Evolutionary conservation across 2,329 filamentous ascomycete species (phyloP).

Genomic region (Fulvia fulva): DNA sequence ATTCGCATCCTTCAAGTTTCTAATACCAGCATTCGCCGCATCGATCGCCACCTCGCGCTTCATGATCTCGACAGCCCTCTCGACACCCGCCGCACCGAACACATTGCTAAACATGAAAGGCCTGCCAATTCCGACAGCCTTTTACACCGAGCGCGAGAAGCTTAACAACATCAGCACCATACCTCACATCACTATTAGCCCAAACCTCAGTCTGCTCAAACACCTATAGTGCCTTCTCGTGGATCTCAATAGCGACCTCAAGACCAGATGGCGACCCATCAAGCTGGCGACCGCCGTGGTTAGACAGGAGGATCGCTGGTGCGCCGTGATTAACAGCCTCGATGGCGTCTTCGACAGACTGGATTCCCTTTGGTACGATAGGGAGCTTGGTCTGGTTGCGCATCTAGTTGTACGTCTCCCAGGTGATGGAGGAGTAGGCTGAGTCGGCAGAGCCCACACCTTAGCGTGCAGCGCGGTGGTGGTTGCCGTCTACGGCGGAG

Average conservation of each 20-base stretch:
- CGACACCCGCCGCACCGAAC: constrained; percentile 60
- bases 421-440: too few species aligned
- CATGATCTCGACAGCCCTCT: constrained; percentile 45
- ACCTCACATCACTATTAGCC: constrained; percentile 39
- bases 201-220: constrained; percentile 39
- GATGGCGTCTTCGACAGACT: constrained; percentile 38
- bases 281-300: constrained; percentile 54
- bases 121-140: constrained; percentile 45
- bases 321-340: constrained; percentile 40
- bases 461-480: too few species aligned
- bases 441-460: too few species aligned
- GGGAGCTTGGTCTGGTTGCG: too few species aligned
- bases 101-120: constrained; percentile 52
- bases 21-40: constrained; percentile 19
- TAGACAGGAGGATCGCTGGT: constrained; percentile 48
- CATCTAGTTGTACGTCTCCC: too few species aligned
- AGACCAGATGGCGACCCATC: constrained; percentile 58
- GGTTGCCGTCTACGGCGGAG: too few species aligned
- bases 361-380: constrained; percentile 41
- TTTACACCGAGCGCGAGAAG: constrained; percentile 39
- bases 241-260: constrained; percentile 73
- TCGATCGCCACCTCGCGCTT: constrained; percentile 46
- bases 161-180: constrained; percentile 38
- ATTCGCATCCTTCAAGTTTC: constrained; percentile 15
- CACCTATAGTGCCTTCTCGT: constrained; percentile 47